Conservation (phyloP, 2,329 filamentous ascomycete species). For the Harringtonia aguacate region DNA sequence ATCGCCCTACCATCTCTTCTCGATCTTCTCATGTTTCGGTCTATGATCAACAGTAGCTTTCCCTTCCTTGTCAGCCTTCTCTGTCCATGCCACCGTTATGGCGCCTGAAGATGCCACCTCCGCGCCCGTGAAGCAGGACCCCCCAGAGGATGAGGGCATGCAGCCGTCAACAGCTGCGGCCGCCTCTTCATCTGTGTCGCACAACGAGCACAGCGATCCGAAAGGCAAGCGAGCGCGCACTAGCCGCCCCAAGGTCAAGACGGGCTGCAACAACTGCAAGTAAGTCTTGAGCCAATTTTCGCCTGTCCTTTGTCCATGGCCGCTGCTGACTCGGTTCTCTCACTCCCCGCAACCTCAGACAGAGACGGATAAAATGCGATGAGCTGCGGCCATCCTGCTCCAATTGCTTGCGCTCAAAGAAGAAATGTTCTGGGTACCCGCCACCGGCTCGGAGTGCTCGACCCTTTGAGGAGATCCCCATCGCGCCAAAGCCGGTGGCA, state of each 20-base stretch:
- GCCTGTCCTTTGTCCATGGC: neutral
- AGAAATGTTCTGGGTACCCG: conserved; percentile 51
- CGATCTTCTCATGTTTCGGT: no score
- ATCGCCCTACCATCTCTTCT: no score
- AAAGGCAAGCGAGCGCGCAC: conserved; percentile 32
- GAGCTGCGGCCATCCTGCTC: conserved; percentile 49
- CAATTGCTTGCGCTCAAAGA: conserved; percentile 49
- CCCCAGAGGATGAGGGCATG: no score
- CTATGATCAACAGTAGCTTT: no score
- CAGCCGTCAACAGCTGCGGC: neutral
- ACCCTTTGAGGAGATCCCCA: conserved; percentile 34
- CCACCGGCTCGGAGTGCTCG: conserved; percentile 38
- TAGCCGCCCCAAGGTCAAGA: conserved; percentile 54
- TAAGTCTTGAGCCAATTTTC: conserved; percentile 26
- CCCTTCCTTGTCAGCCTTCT: no score
- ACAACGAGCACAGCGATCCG: neutral
- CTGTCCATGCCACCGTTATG: neutral
- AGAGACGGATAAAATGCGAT: conserved; percentile 55
- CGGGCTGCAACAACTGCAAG: conserved; percentile 59
- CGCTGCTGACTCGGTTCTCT: conserved; percentile 1
- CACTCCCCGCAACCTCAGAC: conserved; percentile 28
- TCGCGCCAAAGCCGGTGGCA: conserved; percentile 34
- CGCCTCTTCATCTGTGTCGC: neutral
- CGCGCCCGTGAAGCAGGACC: no score
- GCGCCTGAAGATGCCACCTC: neutral